Conservation (phyloP, 495 filamentous ascomycete species). For the Penicillium verhagenii region DNA sequence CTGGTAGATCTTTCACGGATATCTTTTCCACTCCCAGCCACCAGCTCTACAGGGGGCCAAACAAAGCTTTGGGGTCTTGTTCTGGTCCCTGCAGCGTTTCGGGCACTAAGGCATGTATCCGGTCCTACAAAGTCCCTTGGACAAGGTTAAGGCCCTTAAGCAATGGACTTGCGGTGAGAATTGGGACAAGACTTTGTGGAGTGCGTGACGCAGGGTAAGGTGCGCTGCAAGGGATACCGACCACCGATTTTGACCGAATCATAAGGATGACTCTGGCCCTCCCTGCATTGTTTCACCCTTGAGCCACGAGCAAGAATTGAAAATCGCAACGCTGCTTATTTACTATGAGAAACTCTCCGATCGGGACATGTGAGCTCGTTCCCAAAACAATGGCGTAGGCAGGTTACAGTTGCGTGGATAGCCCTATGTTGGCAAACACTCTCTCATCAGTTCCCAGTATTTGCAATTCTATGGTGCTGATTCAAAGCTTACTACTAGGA, state of each 20-base stretch:
- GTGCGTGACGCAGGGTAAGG: slow-evolving; percentile 10
- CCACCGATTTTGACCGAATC: slow-evolving; percentile 2
- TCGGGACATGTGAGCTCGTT: slow-evolving; percentile 5
- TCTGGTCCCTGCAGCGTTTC: slow-evolving; percentile 10
- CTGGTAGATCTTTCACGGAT: not conserved
- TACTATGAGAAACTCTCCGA: slow-evolving; percentile 3
- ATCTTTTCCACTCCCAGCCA: not conserved
- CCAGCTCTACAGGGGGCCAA: not conserved
- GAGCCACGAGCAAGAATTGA: slow-evolving; percentile 18
- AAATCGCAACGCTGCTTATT: slow-evolving; percentile 13
- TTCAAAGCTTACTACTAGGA: not conserved
- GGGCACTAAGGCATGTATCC: slow-evolving; percentile 22
- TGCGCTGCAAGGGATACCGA: slow-evolving; percentile 20
- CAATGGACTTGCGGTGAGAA: not conserved
- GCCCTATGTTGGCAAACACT: not conserved
- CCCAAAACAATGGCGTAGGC: slow-evolving; percentile 1
- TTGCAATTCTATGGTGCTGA: not conserved
- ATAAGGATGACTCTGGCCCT: slow-evolving; percentile 7
- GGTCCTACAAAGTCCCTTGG: not conserved
- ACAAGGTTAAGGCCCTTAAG: not conserved
- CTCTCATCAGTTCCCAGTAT: not conserved
- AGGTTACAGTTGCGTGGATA: not conserved
- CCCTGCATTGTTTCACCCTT: slow-evolving; percentile 27
- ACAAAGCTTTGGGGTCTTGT: not conserved
- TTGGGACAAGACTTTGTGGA: slow-evolving; percentile 7